Conservation (phyloP, 352 stramenopile species). For the Phytopythium oedochilum region DNA sequence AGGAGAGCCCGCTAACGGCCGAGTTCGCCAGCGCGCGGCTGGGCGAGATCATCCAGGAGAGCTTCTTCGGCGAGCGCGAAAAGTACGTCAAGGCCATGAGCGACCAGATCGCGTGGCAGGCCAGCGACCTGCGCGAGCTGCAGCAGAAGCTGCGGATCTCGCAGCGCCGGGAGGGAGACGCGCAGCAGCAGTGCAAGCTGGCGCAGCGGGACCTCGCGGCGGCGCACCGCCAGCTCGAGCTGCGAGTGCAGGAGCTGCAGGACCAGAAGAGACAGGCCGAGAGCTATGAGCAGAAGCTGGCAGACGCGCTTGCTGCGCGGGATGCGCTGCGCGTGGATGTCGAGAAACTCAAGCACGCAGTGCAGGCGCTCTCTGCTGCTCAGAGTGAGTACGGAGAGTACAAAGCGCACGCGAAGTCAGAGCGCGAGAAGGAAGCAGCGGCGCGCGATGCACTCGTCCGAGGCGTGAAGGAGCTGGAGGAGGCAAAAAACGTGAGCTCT, state of each 20-base stretch:
- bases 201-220: conserved; percentile 34
- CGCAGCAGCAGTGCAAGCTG: conserved; percentile 38
- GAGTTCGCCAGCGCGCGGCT: conserved; percentile 59
- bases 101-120: conserved; percentile 69
- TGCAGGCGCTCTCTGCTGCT: conserved; percentile 29
- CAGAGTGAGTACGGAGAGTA: conserved; percentile 34
- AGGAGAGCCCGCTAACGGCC: conserved; percentile 57
- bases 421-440: conserved; percentile 16
- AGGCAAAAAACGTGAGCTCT: conserved; percentile 20
- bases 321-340: conserved; percentile 30
- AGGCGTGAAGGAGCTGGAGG: conserved; percentile 30
- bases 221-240: conserved; percentile 37
- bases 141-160: conserved; percentile 38
- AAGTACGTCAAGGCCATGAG: conserved; percentile 68
- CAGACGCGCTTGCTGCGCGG: conserved; percentile 25
- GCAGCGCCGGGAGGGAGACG: conserved; percentile 30
- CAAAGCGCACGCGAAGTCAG: conserved; percentile 21
- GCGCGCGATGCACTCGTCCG: conserved; percentile 12
- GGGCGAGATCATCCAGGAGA: conserved; percentile 62
- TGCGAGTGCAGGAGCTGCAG: conserved; percentile 34
- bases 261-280: conserved; percentile 29
- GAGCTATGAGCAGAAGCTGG: conserved; percentile 17
- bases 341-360: conserved; percentile 18
- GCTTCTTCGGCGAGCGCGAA: conserved; percentile 62
- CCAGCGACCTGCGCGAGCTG: conserved; percentile 48